These are phyloP conservation scores for Penicillium thymicola DNA, from an alignment of 2,329 filamentous ascomycete species.

Conservation along the genomic window DNA sequence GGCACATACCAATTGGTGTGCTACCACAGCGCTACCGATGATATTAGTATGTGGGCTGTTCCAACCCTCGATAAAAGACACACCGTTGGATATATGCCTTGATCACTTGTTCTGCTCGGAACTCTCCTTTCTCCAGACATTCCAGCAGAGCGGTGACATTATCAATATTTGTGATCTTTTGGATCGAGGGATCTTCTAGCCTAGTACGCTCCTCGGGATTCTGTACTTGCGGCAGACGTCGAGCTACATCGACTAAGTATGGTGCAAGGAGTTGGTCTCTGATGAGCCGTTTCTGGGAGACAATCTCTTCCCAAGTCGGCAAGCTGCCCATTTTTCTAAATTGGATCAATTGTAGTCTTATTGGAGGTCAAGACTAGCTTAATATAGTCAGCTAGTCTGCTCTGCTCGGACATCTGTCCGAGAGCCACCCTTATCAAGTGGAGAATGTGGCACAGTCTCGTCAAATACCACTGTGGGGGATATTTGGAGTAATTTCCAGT, in stretches of 20 bases:
- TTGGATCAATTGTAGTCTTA: no score
- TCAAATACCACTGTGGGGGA: background rate
- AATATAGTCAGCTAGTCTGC: background rate
- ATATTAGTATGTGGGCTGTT: background rate
- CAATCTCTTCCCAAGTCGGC: conserved; percentile 31
- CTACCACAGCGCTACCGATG: conserved; percentile 25
- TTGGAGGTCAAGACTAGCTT: background rate
- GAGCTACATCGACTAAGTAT: conserved; percentile 28
- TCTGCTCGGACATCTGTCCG: background rate
- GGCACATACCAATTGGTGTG: conserved; percentile 27
- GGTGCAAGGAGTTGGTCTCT: conserved; percentile 29
- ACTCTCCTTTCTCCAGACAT: conserved; percentile 21
- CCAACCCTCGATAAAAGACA: background rate
- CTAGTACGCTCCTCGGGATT: conserved; percentile 24
- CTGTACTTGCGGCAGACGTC: conserved; percentile 23
- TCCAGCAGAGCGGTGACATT: conserved; percentile 22
- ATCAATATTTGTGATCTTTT: conserved; percentile 34
- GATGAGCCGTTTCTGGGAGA: conserved; percentile 26
- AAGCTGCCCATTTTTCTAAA: conserved; percentile 17
- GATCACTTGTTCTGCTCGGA: conserved; percentile 29
- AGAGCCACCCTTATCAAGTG: background rate
- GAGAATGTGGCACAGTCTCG: background rate
- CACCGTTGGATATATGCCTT: conserved; percentile 37
- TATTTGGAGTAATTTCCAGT: background rate
- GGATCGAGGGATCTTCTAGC: conserved; percentile 21